A percentile compares a stretch with the other conserved stretches of the same genome.
phyloP scores from a whole-genome alignment of 352 stramenopile genomes.

The Globisporangium orthogonon region DNA sequence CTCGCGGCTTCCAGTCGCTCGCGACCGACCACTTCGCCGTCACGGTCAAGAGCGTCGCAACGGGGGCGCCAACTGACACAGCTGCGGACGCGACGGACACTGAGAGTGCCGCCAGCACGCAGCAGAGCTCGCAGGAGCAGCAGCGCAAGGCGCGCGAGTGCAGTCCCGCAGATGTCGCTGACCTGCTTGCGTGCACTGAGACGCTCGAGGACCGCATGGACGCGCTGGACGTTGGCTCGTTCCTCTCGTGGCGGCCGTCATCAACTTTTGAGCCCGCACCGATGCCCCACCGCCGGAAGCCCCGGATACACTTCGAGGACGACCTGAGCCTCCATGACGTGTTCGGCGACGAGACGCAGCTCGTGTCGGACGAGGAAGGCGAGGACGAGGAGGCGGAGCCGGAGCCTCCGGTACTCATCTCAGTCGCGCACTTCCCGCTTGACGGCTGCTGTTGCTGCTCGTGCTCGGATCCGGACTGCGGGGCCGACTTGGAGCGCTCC shows the following conservation, averaged over 20 bases:
- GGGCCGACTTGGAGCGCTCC: conserved; percentile 3
- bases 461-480: conserved; percentile 4
- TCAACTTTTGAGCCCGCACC: not conserved
- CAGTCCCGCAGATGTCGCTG: conserved; percentile 9
- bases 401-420: not conserved
- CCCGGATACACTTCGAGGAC: conserved; percentile 9
- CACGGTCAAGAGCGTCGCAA: conserved; percentile 1
- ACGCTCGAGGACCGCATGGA: conserved; percentile 14
- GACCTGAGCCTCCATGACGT: conserved; percentile 5
- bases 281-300: conserved; percentile 6
- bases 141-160: conserved; percentile 2
- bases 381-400: not conserved
- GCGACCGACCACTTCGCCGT: conserved; percentile 1
- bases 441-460: conserved; percentile 8
- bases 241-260: conserved; percentile 2
- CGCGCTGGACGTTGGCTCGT: conserved; percentile 9
- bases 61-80: not conserved
- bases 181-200: conserved; percentile 11
- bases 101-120: not conserved
- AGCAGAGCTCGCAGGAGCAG: conserved; percentile 4
- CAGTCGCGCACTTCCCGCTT: conserved; percentile 3
- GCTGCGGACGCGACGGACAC: not conserved
- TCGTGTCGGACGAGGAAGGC: not conserved
- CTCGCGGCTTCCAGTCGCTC: conserved; percentile 7
- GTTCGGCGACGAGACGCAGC: conserved; percentile 8